Conservation (phyloP, 1,284 basidiomycete genomes). For the Ganoderma leucocontextum region DNA sequence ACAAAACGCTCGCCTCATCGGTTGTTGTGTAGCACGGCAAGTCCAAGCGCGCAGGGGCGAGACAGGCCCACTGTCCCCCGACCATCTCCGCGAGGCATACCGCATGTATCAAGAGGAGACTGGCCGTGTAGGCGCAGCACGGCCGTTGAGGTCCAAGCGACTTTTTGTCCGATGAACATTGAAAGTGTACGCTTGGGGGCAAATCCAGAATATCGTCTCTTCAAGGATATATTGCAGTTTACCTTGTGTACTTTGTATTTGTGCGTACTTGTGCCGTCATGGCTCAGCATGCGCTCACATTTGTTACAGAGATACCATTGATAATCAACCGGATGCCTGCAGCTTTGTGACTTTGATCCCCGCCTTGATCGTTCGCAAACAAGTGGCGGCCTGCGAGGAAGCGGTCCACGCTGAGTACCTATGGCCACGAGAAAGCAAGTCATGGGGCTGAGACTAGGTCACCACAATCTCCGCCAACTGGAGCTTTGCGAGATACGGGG, state of each 20-base stretch:
- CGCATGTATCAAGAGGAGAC: constrained; percentile 83
- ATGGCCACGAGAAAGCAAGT: not conserved
- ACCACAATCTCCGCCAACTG: too few species aligned
- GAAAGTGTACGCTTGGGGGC: not conserved
- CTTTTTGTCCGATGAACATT: constrained; percentile 63
- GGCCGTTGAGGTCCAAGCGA: constrained; percentile 69
- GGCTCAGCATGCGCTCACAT: not conserved
- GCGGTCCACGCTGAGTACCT: not conserved
- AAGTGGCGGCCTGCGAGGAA: not conserved
- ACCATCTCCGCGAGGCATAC: constrained; percentile 90
- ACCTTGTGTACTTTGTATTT: not conserved
- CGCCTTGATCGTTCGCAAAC: not conserved
- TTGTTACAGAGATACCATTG: not conserved
- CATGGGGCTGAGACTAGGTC: not conserved
- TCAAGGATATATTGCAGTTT: not conserved
- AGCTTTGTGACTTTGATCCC: not conserved
- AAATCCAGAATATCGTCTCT: not conserved
- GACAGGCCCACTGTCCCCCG: constrained; percentile 82
- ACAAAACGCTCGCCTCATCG: not conserved
- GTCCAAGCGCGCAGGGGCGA: constrained; percentile 81
- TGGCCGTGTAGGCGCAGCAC: constrained; percentile 78
- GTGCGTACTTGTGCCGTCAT: not conserved
- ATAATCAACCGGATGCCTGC: not conserved
- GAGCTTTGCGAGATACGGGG: too few species aligned
- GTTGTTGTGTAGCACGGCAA: constrained; percentile 63